These are phyloP conservation scores for Fagus crenata DNA, from an alignment of 306 rosid species.

Conservation along the genomic window DNA sequence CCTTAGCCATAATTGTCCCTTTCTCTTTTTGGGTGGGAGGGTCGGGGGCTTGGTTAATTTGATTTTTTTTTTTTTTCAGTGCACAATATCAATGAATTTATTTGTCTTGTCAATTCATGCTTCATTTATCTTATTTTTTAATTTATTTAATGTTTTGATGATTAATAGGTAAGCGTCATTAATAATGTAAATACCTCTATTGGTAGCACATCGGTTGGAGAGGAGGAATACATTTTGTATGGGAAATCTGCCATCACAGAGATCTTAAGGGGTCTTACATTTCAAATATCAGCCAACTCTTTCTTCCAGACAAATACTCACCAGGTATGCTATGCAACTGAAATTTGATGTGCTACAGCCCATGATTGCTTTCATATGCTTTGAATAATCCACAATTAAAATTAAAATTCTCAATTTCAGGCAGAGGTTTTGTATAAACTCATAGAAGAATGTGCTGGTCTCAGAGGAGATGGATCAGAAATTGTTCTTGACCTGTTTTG, in stretches of 20 bases:
- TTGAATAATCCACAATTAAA: constrained; percentile 20
- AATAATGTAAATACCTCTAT: constrained; percentile 88
- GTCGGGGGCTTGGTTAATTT: neutral
- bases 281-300: constrained; percentile 96
- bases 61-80: neutral
- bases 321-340: constrained; percentile 57
- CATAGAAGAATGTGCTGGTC: constrained; percentile 77
- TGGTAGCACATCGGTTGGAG: constrained; percentile 93
- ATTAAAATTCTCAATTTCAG: constrained; percentile 42
- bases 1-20: neutral
- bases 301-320: constrained; percentile 92
- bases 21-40: neutral
- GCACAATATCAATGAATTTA: neutral
- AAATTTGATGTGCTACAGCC: constrained; percentile 4
- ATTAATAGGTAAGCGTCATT: constrained; percentile 68
- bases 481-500: constrained; percentile 94
- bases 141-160: constrained; percentile 15
- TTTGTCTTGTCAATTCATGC: constrained; percentile 12
- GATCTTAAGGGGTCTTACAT: constrained; percentile 77
- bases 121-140: neutral
- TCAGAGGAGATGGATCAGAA: constrained; percentile 86
- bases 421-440: constrained; percentile 90
- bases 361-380: constrained; percentile 4
- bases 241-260: constrained; percentile 90
- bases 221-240: constrained; percentile 76